A percentile compares a stretch with the other conserved stretches of the same genome.
Conservation (phyloP, 345 rosid genomes). For the Melaleuca quinquenervia region DNA sequence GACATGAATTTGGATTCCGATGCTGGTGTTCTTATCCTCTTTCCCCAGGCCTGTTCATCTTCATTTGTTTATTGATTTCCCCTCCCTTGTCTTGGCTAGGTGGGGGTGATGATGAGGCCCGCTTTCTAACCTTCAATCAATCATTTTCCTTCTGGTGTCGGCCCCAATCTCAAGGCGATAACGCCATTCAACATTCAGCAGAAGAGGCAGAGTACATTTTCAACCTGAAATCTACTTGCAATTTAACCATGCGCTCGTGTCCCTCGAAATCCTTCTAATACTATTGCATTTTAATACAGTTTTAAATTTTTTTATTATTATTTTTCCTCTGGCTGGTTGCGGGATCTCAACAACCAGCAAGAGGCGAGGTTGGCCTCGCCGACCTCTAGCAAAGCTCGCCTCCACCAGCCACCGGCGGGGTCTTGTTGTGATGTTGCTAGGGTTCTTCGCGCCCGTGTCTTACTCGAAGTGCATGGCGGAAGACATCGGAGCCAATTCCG, state of each 20-base stretch:
- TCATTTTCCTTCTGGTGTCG: background rate
- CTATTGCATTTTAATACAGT: too few relatives aligned
- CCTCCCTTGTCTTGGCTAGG: background rate
- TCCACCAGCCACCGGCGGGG: too few relatives aligned
- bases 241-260: background rate
- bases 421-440: background rate
- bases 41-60: background rate
- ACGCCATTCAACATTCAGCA: background rate
- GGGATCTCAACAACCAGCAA: too few relatives aligned
- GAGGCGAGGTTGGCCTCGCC: too few relatives aligned
- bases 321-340: too few relatives aligned
- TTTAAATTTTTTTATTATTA: too few relatives aligned
- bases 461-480: slow-evolving; percentile 77
- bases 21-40: background rate
- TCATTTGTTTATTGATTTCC: background rate
- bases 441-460: slow-evolving; percentile 9
- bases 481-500: slow-evolving; percentile 69
- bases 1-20: background rate
- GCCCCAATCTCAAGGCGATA: background rate
- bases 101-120: background rate
- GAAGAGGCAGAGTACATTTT: background rate
- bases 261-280: too few relatives aligned
- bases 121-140: background rate
- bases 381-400: too few relatives aligned
- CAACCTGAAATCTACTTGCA: background rate